Conservation (phyloP, 768 basidiomycete species). For the Pleurotus tuber-regium region DNA sequence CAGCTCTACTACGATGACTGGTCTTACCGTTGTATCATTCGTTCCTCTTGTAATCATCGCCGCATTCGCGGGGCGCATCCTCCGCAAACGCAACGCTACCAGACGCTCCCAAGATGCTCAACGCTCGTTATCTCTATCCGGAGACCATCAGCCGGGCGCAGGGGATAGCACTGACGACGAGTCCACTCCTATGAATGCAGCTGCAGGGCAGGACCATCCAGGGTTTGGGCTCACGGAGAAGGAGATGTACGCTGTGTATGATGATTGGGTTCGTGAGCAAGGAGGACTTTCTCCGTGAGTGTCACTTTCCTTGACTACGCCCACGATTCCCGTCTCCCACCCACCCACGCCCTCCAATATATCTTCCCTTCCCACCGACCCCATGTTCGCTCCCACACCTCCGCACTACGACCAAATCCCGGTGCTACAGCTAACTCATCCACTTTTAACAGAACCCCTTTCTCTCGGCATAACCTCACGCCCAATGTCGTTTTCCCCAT, state of each 20-base stretch:
- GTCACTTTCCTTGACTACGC: no score
- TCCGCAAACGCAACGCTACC: not conserved
- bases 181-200: not conserved
- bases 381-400: not conserved
- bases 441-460: not conserved
- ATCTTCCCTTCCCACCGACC: not conserved
- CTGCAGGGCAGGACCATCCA: not conserved
- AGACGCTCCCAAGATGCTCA: not conserved
- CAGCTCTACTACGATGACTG: not conserved
- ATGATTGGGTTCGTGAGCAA: conserved; percentile 3
- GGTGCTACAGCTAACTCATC: not conserved
- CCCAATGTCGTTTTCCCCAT: conserved; percentile 4
- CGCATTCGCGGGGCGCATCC: not conserved
- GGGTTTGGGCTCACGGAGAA: conserved; percentile 2
- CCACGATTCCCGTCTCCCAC: not conserved
- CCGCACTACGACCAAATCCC: not conserved
- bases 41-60: not conserved
- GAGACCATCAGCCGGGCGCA: not conserved
- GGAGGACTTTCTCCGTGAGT: conserved; percentile 5
- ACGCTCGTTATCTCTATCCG: conserved; percentile 1
- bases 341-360: not conserved
- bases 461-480: conserved; percentile 5
- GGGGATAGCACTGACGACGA: not conserved
- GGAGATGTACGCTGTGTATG: conserved; percentile 4
- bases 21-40: conserved; percentile 3